Conservation (phyloP, 192 early-diverging fungal genomes). For the Podila epicladia region DNA sequence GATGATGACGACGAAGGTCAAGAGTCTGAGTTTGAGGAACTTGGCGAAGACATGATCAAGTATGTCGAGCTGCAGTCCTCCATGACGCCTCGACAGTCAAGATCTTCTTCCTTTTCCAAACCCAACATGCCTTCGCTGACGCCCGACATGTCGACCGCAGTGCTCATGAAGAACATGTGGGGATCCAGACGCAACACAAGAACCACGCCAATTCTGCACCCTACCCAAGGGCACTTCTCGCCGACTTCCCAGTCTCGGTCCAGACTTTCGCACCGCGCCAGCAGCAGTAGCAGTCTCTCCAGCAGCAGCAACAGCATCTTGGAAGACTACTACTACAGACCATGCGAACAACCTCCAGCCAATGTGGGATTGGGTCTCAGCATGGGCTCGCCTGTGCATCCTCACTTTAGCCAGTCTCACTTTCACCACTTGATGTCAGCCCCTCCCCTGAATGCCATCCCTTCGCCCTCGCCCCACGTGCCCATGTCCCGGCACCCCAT, state of each 20-base stretch:
- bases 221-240: not conserved
- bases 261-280: not conserved
- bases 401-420: not conserved
- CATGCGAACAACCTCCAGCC: not conserved
- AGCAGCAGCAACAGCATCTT: not conserved
- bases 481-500: not conserved
- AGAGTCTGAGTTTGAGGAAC: constrained; percentile 44
- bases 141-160: constrained; percentile 31
- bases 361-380: not conserved
- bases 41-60: constrained; percentile 52
- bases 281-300: constrained; percentile 5
- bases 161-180: constrained; percentile 35
- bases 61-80: constrained; percentile 40
- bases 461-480: not conserved
- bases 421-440: not conserved
- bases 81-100: constrained; percentile 20
- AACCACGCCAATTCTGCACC: constrained; percentile 13
- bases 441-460: not conserved
- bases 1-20: constrained; percentile 36
- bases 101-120: constrained; percentile 19
- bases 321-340: not conserved
- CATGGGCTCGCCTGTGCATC: not conserved
- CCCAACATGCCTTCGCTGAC: not conserved
- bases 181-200: constrained; percentile 5
- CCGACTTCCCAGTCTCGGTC: not conserved